Evolutionary conservation across 139 green algal genomes (phyloP).

Genomic region (Volvox africanus): DNA sequence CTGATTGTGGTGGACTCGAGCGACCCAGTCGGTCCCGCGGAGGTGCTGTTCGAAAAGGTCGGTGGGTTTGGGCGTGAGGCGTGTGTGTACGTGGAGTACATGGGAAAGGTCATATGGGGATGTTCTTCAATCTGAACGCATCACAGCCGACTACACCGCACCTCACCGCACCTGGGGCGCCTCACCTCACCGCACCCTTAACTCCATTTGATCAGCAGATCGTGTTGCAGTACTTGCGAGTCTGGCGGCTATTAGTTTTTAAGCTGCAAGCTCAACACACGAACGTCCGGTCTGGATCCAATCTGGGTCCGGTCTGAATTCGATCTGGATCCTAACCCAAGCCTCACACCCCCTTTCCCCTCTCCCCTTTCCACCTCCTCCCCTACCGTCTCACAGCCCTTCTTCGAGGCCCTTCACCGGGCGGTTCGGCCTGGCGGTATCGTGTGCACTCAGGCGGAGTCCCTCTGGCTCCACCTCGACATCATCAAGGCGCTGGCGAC

Average conservation of each 20-base stretch:
- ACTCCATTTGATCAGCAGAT: too few relatives aligned
- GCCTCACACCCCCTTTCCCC: not conserved
- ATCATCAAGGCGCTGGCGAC: constrained; percentile 94
- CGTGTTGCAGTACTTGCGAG: too few relatives aligned
- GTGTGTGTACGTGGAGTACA: not conserved
- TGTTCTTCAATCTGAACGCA: too few relatives aligned
- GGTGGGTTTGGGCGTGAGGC: not conserved
- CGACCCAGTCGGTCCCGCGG: constrained; percentile 95
- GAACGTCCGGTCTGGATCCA: too few relatives aligned
- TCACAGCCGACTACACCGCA: too few relatives aligned
- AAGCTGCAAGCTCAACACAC: too few relatives aligned
- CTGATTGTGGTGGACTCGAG: constrained; percentile 98
- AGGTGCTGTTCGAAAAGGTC: constrained; percentile 92
- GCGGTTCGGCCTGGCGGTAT: constrained; percentile 93
- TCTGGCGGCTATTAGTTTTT: too few relatives aligned
- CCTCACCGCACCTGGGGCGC: too few relatives aligned
- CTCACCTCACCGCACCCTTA: too few relatives aligned
- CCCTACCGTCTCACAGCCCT: constrained; percentile 78
- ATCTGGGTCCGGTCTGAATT: too few relatives aligned
- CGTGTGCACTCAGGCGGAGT: constrained; percentile 95
- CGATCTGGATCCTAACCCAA: too few relatives aligned
- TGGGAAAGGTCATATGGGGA: too few relatives aligned
- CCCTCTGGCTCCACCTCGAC: constrained; percentile 94
- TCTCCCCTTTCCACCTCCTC: not conserved
- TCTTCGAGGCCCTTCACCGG: constrained; percentile 95